Conservation (phyloP, 768 basidiomycete genomes). For the Lactarius deliciosus region DNA sequence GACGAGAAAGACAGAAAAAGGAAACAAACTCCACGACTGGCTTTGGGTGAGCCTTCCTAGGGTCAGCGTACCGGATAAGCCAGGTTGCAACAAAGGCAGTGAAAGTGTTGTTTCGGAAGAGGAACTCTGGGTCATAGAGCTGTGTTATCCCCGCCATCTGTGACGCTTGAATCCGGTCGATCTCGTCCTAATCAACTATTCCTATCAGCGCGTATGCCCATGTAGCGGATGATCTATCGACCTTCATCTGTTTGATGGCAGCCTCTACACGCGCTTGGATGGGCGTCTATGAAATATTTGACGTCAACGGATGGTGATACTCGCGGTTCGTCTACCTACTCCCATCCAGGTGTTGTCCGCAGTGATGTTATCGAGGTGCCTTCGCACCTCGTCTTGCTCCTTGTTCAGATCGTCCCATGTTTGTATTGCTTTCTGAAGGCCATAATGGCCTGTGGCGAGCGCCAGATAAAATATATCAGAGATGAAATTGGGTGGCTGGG, state of each 20-base stretch:
- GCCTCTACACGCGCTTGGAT: slow-evolving; percentile 75
- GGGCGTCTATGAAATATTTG: slow-evolving; percentile 50
- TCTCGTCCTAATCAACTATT: slow-evolving; percentile 52
- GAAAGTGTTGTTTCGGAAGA: slow-evolving; percentile 76
- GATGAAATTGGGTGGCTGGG: slow-evolving; percentile 84
- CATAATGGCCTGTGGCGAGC: slow-evolving; percentile 86
- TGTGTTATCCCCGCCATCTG: slow-evolving; percentile 84
- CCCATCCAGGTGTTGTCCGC: slow-evolving; percentile 82
- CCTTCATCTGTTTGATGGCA: slow-evolving; percentile 73
- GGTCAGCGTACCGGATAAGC: slow-evolving; percentile 89
- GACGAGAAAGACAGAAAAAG: neutral
- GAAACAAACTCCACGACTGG: slow-evolving; percentile 60
- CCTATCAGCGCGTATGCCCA: neutral
- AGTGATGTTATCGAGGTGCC: slow-evolving; percentile 72
- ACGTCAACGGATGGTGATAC: slow-evolving; percentile 11
- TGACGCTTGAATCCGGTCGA: slow-evolving; percentile 65
- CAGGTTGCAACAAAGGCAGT: slow-evolving; percentile 91
- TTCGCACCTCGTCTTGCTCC: slow-evolving; percentile 72
- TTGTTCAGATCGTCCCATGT: slow-evolving; percentile 71
- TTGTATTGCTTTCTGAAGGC: slow-evolving; percentile 78
- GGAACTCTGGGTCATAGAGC: slow-evolving; percentile 81
- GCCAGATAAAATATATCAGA: slow-evolving; percentile 92
- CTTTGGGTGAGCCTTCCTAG: slow-evolving; percentile 71
- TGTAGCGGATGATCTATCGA: neutral
- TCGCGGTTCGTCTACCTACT: slow-evolving; percentile 44